A percentile compares a stretch with the other conserved stretches of the same genome.
phyloP scores from a whole-genome alignment of 2,329 filamentous ascomycete species.

The Trichothecium roseum region DNA sequence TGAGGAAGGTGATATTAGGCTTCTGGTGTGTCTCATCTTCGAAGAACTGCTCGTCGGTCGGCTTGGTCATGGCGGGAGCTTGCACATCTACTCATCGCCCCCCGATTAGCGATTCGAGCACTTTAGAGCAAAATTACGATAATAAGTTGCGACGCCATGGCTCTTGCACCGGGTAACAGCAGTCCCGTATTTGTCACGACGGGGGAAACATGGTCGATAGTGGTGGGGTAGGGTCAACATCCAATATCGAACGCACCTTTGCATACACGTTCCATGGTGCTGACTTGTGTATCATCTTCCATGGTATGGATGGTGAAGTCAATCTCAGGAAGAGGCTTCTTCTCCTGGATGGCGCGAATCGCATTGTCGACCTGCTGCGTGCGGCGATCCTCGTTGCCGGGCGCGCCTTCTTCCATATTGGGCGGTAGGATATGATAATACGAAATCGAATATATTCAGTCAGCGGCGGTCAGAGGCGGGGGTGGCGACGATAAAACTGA shows the following conservation, averaged over 20 bases:
- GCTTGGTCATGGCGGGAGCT: slow-evolving; percentile 87
- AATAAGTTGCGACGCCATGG: background rate
- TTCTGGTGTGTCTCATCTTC: slow-evolving; percentile 77
- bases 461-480: slow-evolving; percentile 14
- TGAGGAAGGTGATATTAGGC: slow-evolving; percentile 87
- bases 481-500: background rate
- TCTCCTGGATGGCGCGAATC: slow-evolving; percentile 83
- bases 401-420: slow-evolving; percentile 40
- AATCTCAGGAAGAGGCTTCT: slow-evolving; percentile 93
- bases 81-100: slow-evolving; percentile 64
- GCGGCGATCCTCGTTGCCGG: slow-evolving; percentile 31
- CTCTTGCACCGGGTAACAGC: too few species aligned
- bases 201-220: background rate
- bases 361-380: slow-evolving; percentile 73
- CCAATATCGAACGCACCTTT: slow-evolving; percentile 58
- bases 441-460: slow-evolving; percentile 5
- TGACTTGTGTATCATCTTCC: slow-evolving; percentile 95
- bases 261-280: slow-evolving; percentile 89
- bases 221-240: slow-evolving; percentile 2
- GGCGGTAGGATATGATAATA: slow-evolving; percentile 6
- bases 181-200: too few species aligned
- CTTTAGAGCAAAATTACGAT: background rate
- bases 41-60: slow-evolving; percentile 90
- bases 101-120: background rate
- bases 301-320: slow-evolving; percentile 98